Base-by-base conservation (phyloP, 176 grass and related monocot species). In the Triticum aestivum region DNA sequence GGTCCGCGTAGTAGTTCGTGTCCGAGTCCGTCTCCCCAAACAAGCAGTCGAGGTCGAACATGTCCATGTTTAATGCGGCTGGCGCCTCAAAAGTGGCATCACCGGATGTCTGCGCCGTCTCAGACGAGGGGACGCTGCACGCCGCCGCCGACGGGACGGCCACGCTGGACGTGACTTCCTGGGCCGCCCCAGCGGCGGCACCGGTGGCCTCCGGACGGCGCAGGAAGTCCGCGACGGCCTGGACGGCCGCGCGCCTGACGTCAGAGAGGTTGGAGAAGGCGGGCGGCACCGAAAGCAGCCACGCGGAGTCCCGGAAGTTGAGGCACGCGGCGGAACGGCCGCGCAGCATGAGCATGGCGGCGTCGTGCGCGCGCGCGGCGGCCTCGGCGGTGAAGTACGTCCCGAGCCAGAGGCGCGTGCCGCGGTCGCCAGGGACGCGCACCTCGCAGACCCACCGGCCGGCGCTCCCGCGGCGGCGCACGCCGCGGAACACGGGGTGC, bases 321-420 rank as follows among this genome's bases (percentile, higher is more conserved):
- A 77, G 74, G 47, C 74, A 77, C 2, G 47, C 74, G 74, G 74
- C 74, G 12, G 52, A 62, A 38, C 79, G 27, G 29, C 90, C 84
- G 5, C 86, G 33, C 10, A 94, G 83, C 10, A 85, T 89, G 79
- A 97, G 84, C 38, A 84, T 81, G 1, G 89, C 95, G 10, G 91
- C 91, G 78, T 97, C 95, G 85, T 97, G 92, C 2, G 95, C 95
- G 49, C 92, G 84, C 34, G 95, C 95, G 1, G 95, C 95, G 1
- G 81, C 51, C 74, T 97, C 95, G 20, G 90, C 92, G 82, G 90
- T 83, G 21, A 66, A 11, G 88, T 87, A 94, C 45, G 95, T 94
- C 7, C 95, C 95, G 13, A 97, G 90, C 95, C 92, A 97, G 35
- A 97, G 91, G 6, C 94, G 79, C 44, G 42, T 51, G 61, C 89